A percentile compares a stretch with the other conserved stretches of the same genome.
Conservation (phyloP, 805 yeast genomes). For the Wickerhamiella parazyma region DNA sequence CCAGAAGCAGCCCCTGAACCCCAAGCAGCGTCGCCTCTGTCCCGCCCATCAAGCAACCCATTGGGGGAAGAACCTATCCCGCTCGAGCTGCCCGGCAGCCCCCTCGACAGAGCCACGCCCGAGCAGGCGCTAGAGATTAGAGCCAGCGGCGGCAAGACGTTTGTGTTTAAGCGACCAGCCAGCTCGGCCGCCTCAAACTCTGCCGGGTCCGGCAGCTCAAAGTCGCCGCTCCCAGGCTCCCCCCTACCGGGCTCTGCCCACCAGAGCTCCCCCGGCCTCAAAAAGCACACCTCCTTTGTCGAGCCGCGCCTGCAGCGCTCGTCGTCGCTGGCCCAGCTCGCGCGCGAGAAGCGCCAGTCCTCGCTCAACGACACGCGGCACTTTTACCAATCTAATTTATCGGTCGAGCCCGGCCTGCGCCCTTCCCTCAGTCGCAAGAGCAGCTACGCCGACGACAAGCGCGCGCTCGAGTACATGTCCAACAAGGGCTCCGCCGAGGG, state of each 20-base stretch:
- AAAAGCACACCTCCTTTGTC: neutral
- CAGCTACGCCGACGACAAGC: conserved; percentile 10
- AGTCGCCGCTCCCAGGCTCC: neutral
- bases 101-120: neutral
- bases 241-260: too few species aligned
- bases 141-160: conserved; percentile 4
- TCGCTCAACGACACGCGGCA: conserved; percentile 14
- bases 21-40: too few species aligned
- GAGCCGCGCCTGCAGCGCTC: conserved; percentile 10
- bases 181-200: neutral
- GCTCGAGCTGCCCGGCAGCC: neutral
- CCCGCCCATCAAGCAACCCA: too few species aligned
- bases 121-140: conserved; percentile 4
- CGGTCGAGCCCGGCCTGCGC: neutral
- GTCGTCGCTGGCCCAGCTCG: conserved; percentile 18
- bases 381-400: neutral
- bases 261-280: neutral
- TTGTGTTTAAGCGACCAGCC: neutral
- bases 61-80: neutral
- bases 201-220: neutral
- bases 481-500: conserved; percentile 11
- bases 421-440: conserved; percentile 4
- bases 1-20: too few species aligned
- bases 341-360: conserved; percentile 15
- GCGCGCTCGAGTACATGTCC: conserved; percentile 10